phyloP scores from a whole-genome alignment of 441 rosid species.

The Croton setiger region DNA sequence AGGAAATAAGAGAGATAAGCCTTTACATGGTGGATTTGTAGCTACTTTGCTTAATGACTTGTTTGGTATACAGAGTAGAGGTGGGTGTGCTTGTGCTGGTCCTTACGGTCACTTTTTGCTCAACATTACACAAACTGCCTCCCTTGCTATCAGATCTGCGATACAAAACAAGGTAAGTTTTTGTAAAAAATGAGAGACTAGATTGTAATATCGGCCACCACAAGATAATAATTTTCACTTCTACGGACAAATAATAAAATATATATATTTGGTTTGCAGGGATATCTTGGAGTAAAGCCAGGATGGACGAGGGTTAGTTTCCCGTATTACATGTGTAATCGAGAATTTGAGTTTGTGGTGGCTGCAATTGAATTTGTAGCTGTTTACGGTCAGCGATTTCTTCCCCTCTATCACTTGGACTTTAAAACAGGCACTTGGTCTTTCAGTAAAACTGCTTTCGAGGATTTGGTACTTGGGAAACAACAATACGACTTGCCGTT shows the following conservation, averaged over 20 bases:
- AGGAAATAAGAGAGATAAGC: constrained; percentile 39
- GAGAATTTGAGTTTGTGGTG: constrained; percentile 51
- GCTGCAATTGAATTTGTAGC: constrained; percentile 45
- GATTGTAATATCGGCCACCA: background rate
- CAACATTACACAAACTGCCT: constrained; percentile 22
- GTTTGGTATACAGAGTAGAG: constrained; percentile 66
- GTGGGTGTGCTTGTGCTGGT: constrained; percentile 66
- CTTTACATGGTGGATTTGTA: constrained; percentile 56
- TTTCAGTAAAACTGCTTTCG: constrained; percentile 21
- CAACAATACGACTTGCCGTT: background rate
- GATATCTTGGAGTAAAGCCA: constrained; percentile 44
- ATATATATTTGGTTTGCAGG: constrained; percentile 29
- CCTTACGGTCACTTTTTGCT: constrained; percentile 62
- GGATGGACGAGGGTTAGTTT: constrained; percentile 71
- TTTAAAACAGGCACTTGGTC: constrained; percentile 44
- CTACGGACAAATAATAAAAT: background rate
- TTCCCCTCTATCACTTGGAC: constrained; percentile 40
- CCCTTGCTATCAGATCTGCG: constrained; percentile 35
- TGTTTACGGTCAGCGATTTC: constrained; percentile 49
- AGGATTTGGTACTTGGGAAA: background rate
- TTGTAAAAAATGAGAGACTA: no score
- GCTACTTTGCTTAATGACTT: constrained; percentile 54
- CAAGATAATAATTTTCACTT: no score
- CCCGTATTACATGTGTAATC: constrained; percentile 56
- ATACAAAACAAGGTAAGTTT: constrained; percentile 17